phyloP scores from a whole-genome alignment of 306 rosid species.

The Trifolium dubium region DNA sequence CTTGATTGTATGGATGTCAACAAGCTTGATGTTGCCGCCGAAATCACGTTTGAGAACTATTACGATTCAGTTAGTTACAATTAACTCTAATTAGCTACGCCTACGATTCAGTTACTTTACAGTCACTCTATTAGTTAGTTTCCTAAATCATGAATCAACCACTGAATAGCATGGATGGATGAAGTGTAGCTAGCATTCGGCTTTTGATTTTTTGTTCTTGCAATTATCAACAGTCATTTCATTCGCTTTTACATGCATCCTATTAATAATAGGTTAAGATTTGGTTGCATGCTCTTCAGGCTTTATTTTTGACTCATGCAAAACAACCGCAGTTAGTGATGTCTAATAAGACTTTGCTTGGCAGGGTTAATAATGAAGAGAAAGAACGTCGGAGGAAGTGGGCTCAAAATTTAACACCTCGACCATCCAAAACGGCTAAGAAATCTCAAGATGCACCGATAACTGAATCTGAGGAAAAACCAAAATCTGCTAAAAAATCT shows the following conservation, averaged over 20 bases:
- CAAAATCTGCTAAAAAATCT: conserved; percentile 44
- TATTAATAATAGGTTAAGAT: neutral
- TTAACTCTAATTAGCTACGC: too few species aligned
- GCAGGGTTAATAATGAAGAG: conserved; percentile 71
- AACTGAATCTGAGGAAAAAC: conserved; percentile 45
- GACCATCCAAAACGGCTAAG: conserved; percentile 47
- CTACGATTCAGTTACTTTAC: too few species aligned
- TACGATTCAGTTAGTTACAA: too few species aligned
- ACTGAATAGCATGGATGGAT: neutral
- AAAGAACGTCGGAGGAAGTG: conserved; percentile 77
- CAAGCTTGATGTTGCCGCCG: neutral
- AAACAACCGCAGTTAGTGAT: neutral
- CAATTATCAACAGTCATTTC: neutral
- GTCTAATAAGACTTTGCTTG: conserved; percentile 20
- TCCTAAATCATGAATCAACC: neutral
- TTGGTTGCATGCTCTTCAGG: neutral
- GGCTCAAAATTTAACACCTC: conserved; percentile 74
- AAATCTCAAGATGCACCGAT: conserved; percentile 44
- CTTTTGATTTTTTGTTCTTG: neutral
- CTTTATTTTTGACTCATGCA: conserved; percentile 16
- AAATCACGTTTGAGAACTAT: too few species aligned
- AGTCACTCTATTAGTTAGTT: too few species aligned
- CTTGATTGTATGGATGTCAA: neutral
- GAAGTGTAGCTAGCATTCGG: neutral
- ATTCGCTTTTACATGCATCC: neutral